Conservation (phyloP, 306 rosid species). For the Cicer bijugum region DNA sequence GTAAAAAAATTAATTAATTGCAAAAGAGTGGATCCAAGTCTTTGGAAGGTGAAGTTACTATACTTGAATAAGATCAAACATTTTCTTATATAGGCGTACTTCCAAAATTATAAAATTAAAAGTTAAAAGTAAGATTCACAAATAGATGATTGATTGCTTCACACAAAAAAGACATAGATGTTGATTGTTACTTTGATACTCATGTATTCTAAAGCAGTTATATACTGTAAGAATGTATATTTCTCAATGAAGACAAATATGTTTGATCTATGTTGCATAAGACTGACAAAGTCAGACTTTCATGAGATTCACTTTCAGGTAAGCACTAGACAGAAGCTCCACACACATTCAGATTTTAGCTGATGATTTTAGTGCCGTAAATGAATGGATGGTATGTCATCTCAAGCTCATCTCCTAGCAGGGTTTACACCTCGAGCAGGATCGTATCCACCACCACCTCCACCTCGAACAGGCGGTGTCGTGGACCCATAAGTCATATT, state of each 20-base stretch:
- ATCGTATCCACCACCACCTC: conserved; percentile 58
- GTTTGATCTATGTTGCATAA: neutral
- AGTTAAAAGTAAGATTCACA: neutral
- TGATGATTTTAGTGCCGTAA: conserved; percentile 23
- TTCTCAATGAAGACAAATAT: conserved; percentile 3
- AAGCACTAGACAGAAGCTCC: conserved; percentile 1
- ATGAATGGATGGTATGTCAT: conserved; percentile 17
- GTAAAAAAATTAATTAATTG: too few species aligned
- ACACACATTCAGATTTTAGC: conserved; percentile 14
- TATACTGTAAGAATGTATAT: conserved; percentile 12
- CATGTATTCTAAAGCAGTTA: conserved; percentile 12
- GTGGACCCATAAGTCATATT: conserved; percentile 65
- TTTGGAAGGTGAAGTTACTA: neutral
- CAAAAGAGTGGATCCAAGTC: neutral
- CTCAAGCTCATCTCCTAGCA: conserved; percentile 61
- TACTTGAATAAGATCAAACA: conserved; percentile 2
- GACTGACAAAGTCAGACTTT: conserved; percentile 5
- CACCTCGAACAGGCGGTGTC: conserved; percentile 62
- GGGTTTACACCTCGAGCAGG: conserved; percentile 74
- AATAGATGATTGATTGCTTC: neutral
- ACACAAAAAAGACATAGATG: neutral
- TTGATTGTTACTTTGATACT: neutral
- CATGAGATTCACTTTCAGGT: conserved; percentile 17
- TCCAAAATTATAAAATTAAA: neutral
- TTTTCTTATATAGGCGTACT: neutral